Evolutionary conservation across 1,284 basidiomycete genomes (phyloP), one percentile per base, ranked within the genome.

Genomic region (Lentinula novae-zelandiae): DNA sequence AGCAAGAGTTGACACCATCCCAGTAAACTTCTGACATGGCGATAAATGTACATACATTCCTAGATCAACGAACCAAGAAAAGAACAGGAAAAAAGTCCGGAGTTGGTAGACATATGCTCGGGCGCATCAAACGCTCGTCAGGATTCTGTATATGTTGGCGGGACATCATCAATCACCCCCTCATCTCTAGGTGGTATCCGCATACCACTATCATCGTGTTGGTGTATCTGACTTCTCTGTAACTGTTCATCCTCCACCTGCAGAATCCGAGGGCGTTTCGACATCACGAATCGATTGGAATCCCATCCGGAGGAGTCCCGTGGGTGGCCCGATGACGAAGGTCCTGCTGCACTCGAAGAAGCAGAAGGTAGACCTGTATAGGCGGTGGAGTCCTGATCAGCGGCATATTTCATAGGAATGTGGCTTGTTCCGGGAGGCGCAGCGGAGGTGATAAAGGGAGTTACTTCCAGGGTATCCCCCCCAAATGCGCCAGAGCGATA

Each of bases 91-190:
- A 27, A 52, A 52, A 52, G 27, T 33, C 34, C n/a, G 22, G 22
- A 22, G 22, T 22, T 22, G 22, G 22, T 22, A 22, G 22, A 22
- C 22, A 22, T 3, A 22, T 22, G 22, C 22, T 22, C 22, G 22
- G 22, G 22, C 2, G 22, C 22, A 22, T 9, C 20, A 15, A 9
- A 7, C 15, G 15, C 13, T 49, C 15, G 38, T 50, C 46, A 58
- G 40, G n/a, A 31, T 48, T 49, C 34, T 20, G 56, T 58, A 39
- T 58, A 58, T 10, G 56, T 58, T 31, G 56, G 56, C 8, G 56
- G 56, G 5, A 50, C 56, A 58, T 58, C 56, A n/a, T 49, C 44
- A 33, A 51, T 48, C 46, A 22, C 36, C 17, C 42, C 56, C 9
- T 22, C 8, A 4, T 8, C 8, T 15, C n/a, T 17, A 38, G 56